Conservation (phyloP, 1,284 basidiomycete species). For the Uromyces viciae-fabae region DNA sequence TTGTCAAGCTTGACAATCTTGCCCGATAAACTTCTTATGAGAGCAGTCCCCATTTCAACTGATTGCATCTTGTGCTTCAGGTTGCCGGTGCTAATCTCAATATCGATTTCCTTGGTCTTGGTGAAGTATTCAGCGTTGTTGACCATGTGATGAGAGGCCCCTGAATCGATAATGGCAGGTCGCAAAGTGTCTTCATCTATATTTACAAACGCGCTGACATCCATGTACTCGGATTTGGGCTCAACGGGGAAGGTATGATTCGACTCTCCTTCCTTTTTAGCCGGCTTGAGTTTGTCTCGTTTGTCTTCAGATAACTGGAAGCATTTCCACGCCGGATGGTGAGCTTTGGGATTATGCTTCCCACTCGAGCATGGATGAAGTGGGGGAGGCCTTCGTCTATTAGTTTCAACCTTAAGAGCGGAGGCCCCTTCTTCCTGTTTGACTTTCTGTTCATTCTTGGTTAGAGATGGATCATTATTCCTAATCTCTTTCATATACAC, state of each 20-base stretch:
- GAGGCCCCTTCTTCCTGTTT: too few species aligned
- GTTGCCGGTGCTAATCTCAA: slow-evolving; percentile 3
- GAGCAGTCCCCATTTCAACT: background rate
- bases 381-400: background rate
- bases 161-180: background rate
- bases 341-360: background rate
- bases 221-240: background rate
- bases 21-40: too few species aligned
- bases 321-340: background rate
- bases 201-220: background rate
- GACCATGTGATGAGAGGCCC: background rate
- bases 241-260: background rate
- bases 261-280: background rate
- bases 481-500: too few species aligned
- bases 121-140: background rate
- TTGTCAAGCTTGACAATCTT: background rate
- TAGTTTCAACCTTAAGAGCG: background rate
- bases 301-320: background rate
- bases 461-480: too few species aligned
- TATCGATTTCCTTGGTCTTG: background rate
- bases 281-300: background rate
- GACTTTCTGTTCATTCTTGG: too few species aligned
- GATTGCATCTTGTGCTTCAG: background rate
- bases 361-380: background rate
- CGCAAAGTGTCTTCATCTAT: background rate